Base-by-base conservation (phyloP, 495 filamentous ascomycete species). In the Podospora anserina region DNA sequence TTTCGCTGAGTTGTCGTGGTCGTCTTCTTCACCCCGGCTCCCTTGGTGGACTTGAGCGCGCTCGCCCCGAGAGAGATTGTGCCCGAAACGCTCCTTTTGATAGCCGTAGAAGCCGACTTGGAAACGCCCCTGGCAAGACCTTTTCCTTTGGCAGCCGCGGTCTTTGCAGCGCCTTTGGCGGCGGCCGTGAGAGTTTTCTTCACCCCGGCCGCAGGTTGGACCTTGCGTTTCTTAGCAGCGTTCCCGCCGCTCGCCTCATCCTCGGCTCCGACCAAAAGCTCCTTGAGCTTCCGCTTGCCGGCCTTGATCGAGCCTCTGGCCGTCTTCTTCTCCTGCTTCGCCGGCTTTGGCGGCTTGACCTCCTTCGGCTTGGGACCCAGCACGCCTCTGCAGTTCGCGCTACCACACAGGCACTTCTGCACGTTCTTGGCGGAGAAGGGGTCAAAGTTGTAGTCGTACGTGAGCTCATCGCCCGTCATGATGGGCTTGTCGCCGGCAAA, bases 401-500 rank as follows among this genome's bases (percentile, higher is more conserved):
- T 84, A 70, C 92, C 92, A 80, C 92, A 96, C 66, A 91, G 87
- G 75, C 92, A 96, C 77, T 90, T 83, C 76, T 94, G 92, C 64
- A 92, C 89, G 77, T 92, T 92, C 81, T 92, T 92, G 75, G 87
- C 86, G 19, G 88, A 92, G 76, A 91, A 93, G 54, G 89, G 92
- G 85, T 97, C 91, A 76, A 99, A 99, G 78, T 99, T 99, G 85
- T 99, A 99, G 83, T 99, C 95, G 78, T 99, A 99, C n/a, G 93
- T 98, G 68, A 99, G 81, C 76, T 99, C 95, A 62, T 97, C 92
- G 53, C 95, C 95, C 27, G 93, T 96, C 85, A 90, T 91, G 75
- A 99, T 91, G 2, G 91, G 92, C 11, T 84, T 81, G 69, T 97
- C 92, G 11, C 94, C 94, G 30, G 95, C 96, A 77, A 99, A 99